Evolutionary conservation across 2,329 filamentous ascomycete genomes (phyloP), one percentile per base, ranked within the genome.

Genomic region (Scortechinia acanthostroma): DNA sequence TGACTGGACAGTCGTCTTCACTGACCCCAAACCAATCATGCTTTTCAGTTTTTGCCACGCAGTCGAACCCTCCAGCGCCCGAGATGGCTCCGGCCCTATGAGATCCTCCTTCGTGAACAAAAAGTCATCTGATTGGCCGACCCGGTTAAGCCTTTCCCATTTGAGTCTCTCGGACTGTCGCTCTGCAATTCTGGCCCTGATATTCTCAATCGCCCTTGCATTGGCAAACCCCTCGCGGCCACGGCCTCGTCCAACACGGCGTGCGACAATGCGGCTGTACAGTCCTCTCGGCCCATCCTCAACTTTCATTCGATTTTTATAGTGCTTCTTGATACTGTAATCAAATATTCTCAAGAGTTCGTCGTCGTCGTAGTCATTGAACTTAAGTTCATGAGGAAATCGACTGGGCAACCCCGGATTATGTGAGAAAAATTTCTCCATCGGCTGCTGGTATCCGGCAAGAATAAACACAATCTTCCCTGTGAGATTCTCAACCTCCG

Each of bases 341-440:
- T 67, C 60, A 0, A 90, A 58, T 13, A 91, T 90, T 0, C 56
- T 53, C 2, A 78, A 65, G 0, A 91, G 65, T 51, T 91, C 84
- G 0, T 63, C 52, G 42, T 91, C 81, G 0, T 66, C 65, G 49
- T 88, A 91, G 57, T 91, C 86, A 0, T 73, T 64, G 46, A 91
- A 91, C 35, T 76, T 70, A 53, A 91, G 67, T 23, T 71, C 63
- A 10, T 77, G 65, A 0, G 86, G 86, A 28, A 91, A 81, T 0
- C 86, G 77, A 50, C 83, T 87, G 0, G 75, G 68, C 2, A 91
- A 65, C 0, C 87, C 86, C 0, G 79, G 79, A 40, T 91, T 91
- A 48, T 90, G 84, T 0, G 76, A 69, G 42, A 88, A 89, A 57
- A 91, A 88, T 0, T 71, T 71, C 52, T 91, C 85, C 86, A 91